Conservation (phyloP, 768 basidiomycete species). For the Leccinum barrowsii region DNA sequence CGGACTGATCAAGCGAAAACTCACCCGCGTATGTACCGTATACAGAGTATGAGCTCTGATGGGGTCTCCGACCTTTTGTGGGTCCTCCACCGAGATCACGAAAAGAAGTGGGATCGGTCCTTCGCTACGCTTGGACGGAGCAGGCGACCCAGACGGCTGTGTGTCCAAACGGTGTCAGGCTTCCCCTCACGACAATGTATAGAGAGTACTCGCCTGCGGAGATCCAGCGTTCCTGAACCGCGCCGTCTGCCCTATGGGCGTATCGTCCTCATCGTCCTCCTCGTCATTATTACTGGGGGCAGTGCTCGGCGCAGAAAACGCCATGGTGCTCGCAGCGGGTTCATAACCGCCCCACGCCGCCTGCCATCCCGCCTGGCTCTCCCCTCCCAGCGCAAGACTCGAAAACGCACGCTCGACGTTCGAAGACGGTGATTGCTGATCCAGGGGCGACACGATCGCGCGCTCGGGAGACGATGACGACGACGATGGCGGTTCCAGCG, state of each 20-base stretch:
- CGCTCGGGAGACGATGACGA: conserved; percentile 24
- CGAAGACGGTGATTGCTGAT: conserved; percentile 17
- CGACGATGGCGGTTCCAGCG: conserved; percentile 9
- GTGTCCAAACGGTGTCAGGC: not conserved
- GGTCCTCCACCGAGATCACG: conserved; percentile 90
- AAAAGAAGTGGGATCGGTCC: conserved; percentile 68
- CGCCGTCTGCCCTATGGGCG: conserved; percentile 52
- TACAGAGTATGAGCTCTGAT: conserved; percentile 94
- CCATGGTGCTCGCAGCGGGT: conserved; percentile 10
- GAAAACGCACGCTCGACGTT: conserved; percentile 34
- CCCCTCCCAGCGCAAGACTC: conserved; percentile 47
- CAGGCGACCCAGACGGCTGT: conserved; percentile 17
- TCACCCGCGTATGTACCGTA: conserved; percentile 85
- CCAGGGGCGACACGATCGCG: conserved; percentile 30
- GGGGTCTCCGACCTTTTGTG: conserved; percentile 95
- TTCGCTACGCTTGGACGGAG: conserved; percentile 27
- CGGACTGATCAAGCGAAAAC: conserved; percentile 16
- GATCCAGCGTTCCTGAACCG: conserved; percentile 30
- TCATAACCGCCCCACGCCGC: conserved; percentile 41
- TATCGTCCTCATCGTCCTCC: conserved; percentile 70
- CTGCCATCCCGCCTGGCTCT: conserved; percentile 52
- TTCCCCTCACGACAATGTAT: not conserved
- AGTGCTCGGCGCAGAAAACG: conserved; percentile 20
- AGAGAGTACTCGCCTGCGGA: conserved; percentile 15
- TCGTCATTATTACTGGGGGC: conserved; percentile 44